Conservation (phyloP, 148 eudicot genomes). For the Vaccinium darrowii region DNA sequence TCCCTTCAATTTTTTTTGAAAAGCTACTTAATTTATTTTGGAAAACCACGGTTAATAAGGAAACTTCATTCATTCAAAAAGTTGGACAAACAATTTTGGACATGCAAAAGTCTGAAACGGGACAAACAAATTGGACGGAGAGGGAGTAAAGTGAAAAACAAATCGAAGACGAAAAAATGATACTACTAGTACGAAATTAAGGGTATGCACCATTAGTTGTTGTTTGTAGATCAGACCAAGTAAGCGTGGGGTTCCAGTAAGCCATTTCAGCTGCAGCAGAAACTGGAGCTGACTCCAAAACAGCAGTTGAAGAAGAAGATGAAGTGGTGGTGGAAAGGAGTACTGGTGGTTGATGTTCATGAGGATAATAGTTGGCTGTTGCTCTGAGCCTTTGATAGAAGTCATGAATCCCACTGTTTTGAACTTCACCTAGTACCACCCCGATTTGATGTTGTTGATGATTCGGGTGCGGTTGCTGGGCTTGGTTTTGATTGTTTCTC, state of each 20-base stretch:
- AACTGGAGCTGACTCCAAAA: constrained; percentile 48
- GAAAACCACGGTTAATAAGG: no score
- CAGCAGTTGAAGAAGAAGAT: constrained; percentile 21
- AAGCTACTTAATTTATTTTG: no score
- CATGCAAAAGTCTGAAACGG: no score
- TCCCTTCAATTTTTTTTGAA: no score
- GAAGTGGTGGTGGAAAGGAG: constrained; percentile 29
- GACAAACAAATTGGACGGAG: no score
- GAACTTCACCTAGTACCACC: constrained; percentile 39
- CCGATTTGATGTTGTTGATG: constrained; percentile 26
- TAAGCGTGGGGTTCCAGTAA: constrained; percentile 39
- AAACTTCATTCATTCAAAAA: no score
- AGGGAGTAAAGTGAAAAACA: background rate
- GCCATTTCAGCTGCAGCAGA: constrained; percentile 22
- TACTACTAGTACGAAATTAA: background rate
- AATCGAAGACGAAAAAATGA: background rate
- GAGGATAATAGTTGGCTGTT: constrained; percentile 35
- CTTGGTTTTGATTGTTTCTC: constrained; percentile 34
- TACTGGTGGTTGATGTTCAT: constrained; percentile 27
- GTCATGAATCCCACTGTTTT: constrained; percentile 41
- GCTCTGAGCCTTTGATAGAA: constrained; percentile 57
- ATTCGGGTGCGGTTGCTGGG: background rate
- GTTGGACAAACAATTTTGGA: no score
- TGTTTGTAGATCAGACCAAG: constrained; percentile 61
- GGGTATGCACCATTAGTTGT: constrained; percentile 62